These are phyloP conservation scores for Fusarium piperis DNA, from an alignment of 2,329 filamentous ascomycete species.

Conservation along the genomic window DNA sequence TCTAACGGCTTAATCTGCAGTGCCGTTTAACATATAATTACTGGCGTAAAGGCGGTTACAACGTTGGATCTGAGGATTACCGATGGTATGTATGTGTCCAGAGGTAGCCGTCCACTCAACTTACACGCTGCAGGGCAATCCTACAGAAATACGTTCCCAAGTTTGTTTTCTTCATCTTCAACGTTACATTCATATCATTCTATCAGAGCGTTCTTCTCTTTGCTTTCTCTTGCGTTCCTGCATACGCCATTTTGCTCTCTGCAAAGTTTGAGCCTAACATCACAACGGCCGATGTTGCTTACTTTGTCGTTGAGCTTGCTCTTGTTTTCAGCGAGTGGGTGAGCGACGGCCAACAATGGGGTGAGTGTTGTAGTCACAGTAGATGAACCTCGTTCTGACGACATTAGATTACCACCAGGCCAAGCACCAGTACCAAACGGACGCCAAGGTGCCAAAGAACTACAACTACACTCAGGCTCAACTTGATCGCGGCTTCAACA, in stretches of 20 bases:
- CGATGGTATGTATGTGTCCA: slow-evolving; percentile 67
- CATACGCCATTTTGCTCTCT: slow-evolving; percentile 82
- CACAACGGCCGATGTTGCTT: slow-evolving; percentile 58
- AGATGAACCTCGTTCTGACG: slow-evolving; percentile 1
- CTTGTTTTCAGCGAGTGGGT: slow-evolving; percentile 76
- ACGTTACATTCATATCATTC: slow-evolving; percentile 88
- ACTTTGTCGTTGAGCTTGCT: slow-evolving; percentile 56
- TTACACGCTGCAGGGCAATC: slow-evolving; percentile 65
- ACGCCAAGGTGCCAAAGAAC: slow-evolving; percentile 43
- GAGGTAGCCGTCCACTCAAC: not conserved
- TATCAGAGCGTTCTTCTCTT: slow-evolving; percentile 85
- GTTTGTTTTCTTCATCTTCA: slow-evolving; percentile 82
- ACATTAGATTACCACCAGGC: slow-evolving; percentile 77
- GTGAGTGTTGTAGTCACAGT: slow-evolving; percentile 52
- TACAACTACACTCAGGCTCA: slow-evolving; percentile 72
- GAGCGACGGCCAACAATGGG: slow-evolving; percentile 94
- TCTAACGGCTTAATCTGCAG: slow-evolving; percentile 53
- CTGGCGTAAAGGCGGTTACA: slow-evolving; percentile 93
- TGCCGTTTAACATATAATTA: slow-evolving; percentile 92
- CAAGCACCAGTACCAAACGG: slow-evolving; percentile 78
- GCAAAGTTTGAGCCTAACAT: slow-evolving; percentile 68
- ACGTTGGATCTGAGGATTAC: slow-evolving; percentile 91
- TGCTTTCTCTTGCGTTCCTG: slow-evolving; percentile 76
- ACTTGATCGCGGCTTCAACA: slow-evolving; percentile 89
- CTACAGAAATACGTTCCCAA: slow-evolving; percentile 72